A percentile compares a stretch with the other conserved stretches of the same genome.
Evolutionary conservation across 2,329 filamentous ascomycete species (phyloP).

Genomic region (Cladosporium sp.): DNA sequence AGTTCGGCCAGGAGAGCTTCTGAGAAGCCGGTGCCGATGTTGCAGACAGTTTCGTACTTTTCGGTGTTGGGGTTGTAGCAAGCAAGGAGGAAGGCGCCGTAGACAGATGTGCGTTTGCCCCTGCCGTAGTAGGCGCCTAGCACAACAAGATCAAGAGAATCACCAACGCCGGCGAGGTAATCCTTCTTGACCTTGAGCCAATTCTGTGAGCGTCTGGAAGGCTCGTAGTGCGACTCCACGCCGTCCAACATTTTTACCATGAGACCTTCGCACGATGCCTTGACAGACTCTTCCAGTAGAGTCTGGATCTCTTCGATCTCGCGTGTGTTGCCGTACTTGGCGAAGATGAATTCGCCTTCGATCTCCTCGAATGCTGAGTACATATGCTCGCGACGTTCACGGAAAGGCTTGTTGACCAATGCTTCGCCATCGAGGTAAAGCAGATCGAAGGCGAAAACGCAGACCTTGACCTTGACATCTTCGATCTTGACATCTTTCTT

Average conservation of each 20-base stretch:
- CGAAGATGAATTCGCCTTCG: slow-evolving; percentile 89
- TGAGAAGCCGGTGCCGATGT: slow-evolving; percentile 95
- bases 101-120: slow-evolving; percentile 92
- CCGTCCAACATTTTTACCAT: slow-evolving; percentile 99
- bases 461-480: slow-evolving; percentile 94
- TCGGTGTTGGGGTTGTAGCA: slow-evolving; percentile 82
- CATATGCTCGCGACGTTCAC: slow-evolving; percentile 76
- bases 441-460: slow-evolving; percentile 93
- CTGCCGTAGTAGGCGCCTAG: slow-evolving; percentile 90
- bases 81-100: slow-evolving; percentile 90
- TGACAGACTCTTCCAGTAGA: slow-evolving; percentile 90
- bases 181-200: slow-evolving; percentile 99
- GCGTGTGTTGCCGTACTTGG: slow-evolving; percentile 78
- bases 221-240: slow-evolving; percentile 87
- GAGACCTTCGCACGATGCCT: slow-evolving; percentile 90
- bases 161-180: slow-evolving; percentile 87
- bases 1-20: slow-evolving; percentile 90
- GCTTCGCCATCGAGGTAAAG: slow-evolving; percentile 89
- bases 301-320: slow-evolving; percentile 90
- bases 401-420: slow-evolving; percentile 79
- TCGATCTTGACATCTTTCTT: slow-evolving; percentile 94
- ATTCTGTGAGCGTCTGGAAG: slow-evolving; percentile 91
- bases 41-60: slow-evolving; percentile 92
- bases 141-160: slow-evolving; percentile 94
- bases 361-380: slow-evolving; percentile 67